These are phyloP conservation scores for Sclerotinia borealis DNA, from an alignment of 2,329 filamentous ascomycete genomes.

Conservation along the genomic window DNA sequence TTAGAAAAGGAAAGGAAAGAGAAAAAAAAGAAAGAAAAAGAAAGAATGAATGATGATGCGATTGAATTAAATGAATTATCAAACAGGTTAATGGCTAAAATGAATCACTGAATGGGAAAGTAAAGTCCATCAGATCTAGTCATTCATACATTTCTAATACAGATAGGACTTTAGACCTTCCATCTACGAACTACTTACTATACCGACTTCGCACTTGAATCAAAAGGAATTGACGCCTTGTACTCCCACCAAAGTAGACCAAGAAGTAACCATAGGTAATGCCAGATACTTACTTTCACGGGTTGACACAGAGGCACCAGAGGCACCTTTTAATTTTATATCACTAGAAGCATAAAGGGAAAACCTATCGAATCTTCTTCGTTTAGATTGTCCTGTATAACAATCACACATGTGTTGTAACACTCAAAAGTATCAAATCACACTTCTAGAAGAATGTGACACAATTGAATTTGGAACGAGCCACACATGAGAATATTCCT, in stretches of 20 bases:
- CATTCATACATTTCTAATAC: too few species aligned
- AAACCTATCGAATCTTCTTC: neutral
- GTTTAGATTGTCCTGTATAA: neutral
- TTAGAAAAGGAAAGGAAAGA: too few species aligned
- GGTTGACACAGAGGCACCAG: neutral
- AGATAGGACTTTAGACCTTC: too few species aligned
- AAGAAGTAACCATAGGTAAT: neutral
- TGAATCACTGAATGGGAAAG: too few species aligned
- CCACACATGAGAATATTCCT: neutral
- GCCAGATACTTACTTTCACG: neutral
- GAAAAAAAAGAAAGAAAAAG: too few species aligned
- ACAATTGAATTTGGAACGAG: neutral
- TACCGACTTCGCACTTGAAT: neutral
- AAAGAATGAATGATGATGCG: too few species aligned
- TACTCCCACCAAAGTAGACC: neutral
- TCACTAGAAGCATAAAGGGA: neutral
- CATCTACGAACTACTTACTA: too few species aligned
- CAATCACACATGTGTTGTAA: neutral
- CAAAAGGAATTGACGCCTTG: neutral
- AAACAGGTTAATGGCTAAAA: too few species aligned
- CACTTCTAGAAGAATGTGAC: neutral
- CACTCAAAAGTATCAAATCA: neutral
- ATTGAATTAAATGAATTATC: too few species aligned
- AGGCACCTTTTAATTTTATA: neutral
- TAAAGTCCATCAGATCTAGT: too few species aligned